Conservation (phyloP, 371 early-diverging fungal species). For the Fennellomyces sp. region DNA sequence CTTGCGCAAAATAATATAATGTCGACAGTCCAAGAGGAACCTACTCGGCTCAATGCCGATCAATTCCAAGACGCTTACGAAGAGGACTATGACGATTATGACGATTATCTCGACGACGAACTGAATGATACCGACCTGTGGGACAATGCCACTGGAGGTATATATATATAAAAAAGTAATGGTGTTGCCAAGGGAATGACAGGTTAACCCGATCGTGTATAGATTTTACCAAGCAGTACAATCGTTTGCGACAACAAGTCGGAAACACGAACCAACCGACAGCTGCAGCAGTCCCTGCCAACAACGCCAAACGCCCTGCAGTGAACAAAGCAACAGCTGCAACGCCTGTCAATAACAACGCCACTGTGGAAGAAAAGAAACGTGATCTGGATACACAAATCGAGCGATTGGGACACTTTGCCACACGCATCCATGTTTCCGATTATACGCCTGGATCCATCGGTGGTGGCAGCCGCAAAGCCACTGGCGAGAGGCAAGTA, state of each 20-base stretch:
- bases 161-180: neutral
- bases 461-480: conserved; percentile 73
- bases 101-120: conserved; percentile 61
- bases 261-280: conserved; percentile 28
- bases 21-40: too few relatives aligned
- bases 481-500: conserved; percentile 77
- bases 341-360: conserved; percentile 21
- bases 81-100: conserved; percentile 48
- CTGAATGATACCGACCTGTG: conserved; percentile 65
- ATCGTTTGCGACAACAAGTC: conserved; percentile 73
- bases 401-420: conserved; percentile 59
- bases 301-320: conserved; percentile 32
- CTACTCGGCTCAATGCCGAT: too few relatives aligned
- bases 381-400: conserved; percentile 54
- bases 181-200: too few relatives aligned
- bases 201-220: neutral
- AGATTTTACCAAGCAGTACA: conserved; percentile 95
- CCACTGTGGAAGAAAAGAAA: conserved; percentile 36
- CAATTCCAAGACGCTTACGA: conserved; percentile 22
- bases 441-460: conserved; percentile 57
- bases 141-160: conserved; percentile 59
- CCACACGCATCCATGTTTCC: conserved; percentile 63
- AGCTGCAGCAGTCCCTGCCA: conserved; percentile 41
- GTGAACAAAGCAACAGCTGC: conserved; percentile 21
- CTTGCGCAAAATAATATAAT: too few relatives aligned